Percentiles rank a stretch among this genome's conserved stretches.
Evolutionary conservation across 2,329 filamentous ascomycete genomes (phyloP).

Genomic region (Colletotrichum acutatum): DNA sequence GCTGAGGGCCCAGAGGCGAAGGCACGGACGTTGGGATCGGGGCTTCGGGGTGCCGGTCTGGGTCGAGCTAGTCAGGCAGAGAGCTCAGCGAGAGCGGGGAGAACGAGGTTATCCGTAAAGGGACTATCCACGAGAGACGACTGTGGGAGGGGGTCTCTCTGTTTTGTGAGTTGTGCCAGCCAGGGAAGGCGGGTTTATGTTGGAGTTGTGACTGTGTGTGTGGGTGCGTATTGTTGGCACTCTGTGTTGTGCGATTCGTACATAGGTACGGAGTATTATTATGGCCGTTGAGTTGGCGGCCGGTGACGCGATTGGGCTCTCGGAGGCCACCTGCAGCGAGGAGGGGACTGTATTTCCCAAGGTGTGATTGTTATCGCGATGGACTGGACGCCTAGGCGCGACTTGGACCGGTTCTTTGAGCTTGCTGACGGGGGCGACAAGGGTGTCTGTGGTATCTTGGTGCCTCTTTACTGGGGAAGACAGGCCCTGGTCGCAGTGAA

Average conservation of each 20-base stretch:
- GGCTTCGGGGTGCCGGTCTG: conserved; percentile 1
- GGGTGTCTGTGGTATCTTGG: conserved; percentile 11
- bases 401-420: neutral
- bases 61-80: neutral
- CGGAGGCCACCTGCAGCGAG: conserved; percentile 8
- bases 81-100: conserved; percentile 5
- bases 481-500: conserved; percentile 1
- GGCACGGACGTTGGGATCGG: conserved; percentile 1
- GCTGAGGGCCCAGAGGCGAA: conserved; percentile 18
- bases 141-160: neutral
- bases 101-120: conserved; percentile 15
- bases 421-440: neutral
- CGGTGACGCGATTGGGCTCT: conserved; percentile 13
- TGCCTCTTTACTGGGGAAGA: conserved; percentile 17
- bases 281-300: neutral
- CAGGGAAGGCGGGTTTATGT: conserved; percentile 18
- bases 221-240: neutral
- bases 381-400: neutral
- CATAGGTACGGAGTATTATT: too few relatives aligned
- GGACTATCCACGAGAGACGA: conserved; percentile 1
- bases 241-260: neutral
- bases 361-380: conserved; percentile 7
- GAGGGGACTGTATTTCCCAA: neutral
- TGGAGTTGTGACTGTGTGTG: neutral
- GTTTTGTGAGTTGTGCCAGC: conserved; percentile 12